These are phyloP conservation scores for Macadamia tetraphylla DNA, from an alignment of 164 flowering plant genomes.

Conservation along the genomic window DNA sequence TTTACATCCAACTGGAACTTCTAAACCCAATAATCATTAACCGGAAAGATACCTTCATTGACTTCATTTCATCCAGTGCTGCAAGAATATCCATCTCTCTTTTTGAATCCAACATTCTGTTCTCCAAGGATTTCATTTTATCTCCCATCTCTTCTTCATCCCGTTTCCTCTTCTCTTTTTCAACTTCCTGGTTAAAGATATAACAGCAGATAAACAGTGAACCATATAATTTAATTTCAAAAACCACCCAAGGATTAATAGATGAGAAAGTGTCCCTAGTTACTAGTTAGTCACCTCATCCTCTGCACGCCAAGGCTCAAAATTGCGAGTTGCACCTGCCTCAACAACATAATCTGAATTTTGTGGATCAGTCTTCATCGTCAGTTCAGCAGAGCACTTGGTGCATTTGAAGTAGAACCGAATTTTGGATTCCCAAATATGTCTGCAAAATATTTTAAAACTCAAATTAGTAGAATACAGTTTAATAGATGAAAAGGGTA, in stretches of 20 bases:
- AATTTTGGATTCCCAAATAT: slow-evolving; percentile 81
- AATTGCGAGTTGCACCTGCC: slow-evolving; percentile 84
- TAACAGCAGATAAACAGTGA: not conserved
- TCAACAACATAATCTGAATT: slow-evolving; percentile 91
- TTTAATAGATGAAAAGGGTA: too few relatives aligned
- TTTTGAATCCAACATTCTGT: slow-evolving; percentile 83
- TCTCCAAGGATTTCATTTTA: slow-evolving; percentile 94
- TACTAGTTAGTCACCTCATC: slow-evolving; percentile 54
- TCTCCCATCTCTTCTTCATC: slow-evolving; percentile 91
- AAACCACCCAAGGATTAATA: not conserved
- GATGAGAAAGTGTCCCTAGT: not conserved
- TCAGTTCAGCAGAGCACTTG: slow-evolving; percentile 81
- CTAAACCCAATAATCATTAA: not conserved
- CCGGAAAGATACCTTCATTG: slow-evolving; percentile 62
- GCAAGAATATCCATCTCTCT: slow-evolving; percentile 94
- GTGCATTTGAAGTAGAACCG: slow-evolving; percentile 94
- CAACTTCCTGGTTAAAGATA: slow-evolving; percentile 40
- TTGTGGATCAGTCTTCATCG: slow-evolving; percentile 90
- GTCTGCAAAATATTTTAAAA: slow-evolving; percentile 34
- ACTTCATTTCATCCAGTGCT: slow-evolving; percentile 92
- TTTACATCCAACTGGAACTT: not conserved
- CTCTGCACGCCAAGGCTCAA: slow-evolving; percentile 96
- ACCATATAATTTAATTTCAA: not conserved
- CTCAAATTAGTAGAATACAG: too few relatives aligned
- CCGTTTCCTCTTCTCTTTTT: slow-evolving; percentile 58